These are phyloP conservation scores for Solanum okadae DNA, from an alignment of 257 asterid genomes.

Conservation along the genomic window DNA sequence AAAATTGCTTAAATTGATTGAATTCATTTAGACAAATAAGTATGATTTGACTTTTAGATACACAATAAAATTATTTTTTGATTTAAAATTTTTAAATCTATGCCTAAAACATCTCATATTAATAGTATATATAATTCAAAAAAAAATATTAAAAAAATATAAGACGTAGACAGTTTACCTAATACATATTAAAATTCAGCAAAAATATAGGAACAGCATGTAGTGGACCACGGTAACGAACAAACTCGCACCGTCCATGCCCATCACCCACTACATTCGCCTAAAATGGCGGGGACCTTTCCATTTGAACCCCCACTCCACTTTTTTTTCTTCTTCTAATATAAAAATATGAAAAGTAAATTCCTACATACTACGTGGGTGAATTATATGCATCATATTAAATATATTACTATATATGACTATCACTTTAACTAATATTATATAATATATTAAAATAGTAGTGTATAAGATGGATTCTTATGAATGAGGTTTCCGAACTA, in stretches of 20 bases:
- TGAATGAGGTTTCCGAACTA: neutral
- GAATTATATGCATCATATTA: neutral
- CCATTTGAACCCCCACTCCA: neutral
- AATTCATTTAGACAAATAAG: neutral
- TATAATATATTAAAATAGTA: neutral
- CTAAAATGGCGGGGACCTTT: neutral
- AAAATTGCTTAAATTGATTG: too few species aligned
- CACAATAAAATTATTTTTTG: too few species aligned
- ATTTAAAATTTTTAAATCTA: too few species aligned
- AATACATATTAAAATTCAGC: neutral
- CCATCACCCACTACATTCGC: neutral
- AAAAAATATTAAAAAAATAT: neutral
- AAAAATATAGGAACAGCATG: neutral
- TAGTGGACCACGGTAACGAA: neutral
- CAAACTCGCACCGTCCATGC: neutral
- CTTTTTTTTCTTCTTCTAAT: neutral
- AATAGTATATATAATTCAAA: too few species aligned
- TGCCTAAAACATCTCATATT: neutral
- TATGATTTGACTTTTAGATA: too few species aligned
- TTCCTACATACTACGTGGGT: neutral
- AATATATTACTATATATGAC: neutral
- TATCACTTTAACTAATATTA: neutral
- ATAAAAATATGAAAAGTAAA: neutral
- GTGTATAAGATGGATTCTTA: neutral
- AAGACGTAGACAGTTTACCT: neutral